Base-by-base conservation (phyloP, 306 rosid species). In the Trifolium subterraneum region DNA sequence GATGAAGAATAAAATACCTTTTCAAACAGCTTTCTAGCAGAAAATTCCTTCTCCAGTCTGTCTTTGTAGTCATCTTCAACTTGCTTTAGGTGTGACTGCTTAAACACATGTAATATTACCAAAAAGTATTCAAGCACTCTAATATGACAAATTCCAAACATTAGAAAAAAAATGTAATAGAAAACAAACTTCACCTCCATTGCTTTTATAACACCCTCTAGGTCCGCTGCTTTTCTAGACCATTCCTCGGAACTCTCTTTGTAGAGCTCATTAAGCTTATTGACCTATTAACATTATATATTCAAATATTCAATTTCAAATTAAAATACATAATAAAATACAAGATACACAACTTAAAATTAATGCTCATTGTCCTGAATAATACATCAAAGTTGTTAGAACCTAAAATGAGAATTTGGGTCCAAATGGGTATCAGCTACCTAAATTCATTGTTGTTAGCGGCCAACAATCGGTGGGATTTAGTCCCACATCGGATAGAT, bases 201-300 rank as follows among this genome's bases (percentile, higher is more conserved):
- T 19, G 97, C 96, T 84, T 90, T 88, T 75, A 94, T 78, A 64
- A 84, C 97, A 18, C 99, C 99, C 75, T 92, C 97, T 69, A 94
- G 93, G 68, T 90, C 99, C 12, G 89, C 87, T 6, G 97, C 92
- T 89, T 94, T 94, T 78, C 71, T 83, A n/a, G 96, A 86, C 96
- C 90, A 94, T 83, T 92, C 97, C 78, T 92, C 92, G 2, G 93
- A 90, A 82, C 92, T 88, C 85, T 87, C 95, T 82, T 94, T 92
- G 74, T 91, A 92, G 22, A 94, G 84, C 72, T 87, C 97, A 73
- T 84, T 87, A 72, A 92, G 99, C 81, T 84, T 94, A 71, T 90
- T 92, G 58, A 87, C 90, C 97, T 94, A 66, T 67, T 68, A 70
- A 54, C n/a, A 54, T 7, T 38, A 18, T 4, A 72, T 15, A 62